Percentiles rank a stretch among this genome's conserved stretches.
phyloP scores from a whole-genome alignment of 176 grass and related monocot genomes.

The Ensete ventricosum region DNA sequence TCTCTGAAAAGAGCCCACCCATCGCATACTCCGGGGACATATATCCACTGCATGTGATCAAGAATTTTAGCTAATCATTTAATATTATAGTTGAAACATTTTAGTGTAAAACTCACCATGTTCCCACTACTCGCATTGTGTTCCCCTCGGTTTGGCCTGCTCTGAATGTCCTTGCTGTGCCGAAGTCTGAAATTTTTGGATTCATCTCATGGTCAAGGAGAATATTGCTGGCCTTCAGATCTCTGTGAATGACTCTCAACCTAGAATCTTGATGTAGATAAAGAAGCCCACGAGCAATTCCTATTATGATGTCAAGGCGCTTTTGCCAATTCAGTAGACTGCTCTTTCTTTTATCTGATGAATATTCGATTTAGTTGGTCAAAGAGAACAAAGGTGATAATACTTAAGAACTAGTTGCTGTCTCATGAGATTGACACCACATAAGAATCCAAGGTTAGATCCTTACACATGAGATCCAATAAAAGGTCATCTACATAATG shows the following conservation, averaged over 20 bases:
- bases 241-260: conserved; percentile 85
- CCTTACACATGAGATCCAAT: background rate
- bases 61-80: no score
- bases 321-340: conserved; percentile 47
- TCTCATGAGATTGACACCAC: no score
- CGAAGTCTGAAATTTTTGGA: conserved; percentile 93
- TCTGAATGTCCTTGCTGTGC: conserved; percentile 73
- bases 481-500: background rate
- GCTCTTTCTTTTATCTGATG: conserved; percentile 40
- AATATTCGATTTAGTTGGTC: background rate
- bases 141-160: conserved; percentile 39
- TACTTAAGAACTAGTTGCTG: no score
- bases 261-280: conserved; percentile 87
- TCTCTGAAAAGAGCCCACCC: conserved; percentile 81
- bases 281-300: conserved; percentile 71
- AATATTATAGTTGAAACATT: background rate
- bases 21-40: conserved; percentile 93
- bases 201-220: conserved; percentile 72
- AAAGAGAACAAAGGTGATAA: background rate
- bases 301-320: conserved; percentile 61
- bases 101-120: conserved; percentile 46
- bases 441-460: background rate
- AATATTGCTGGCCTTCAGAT: conserved; percentile 81
- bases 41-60: conserved; percentile 47
- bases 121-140: conserved; percentile 66